Evolutionary conservation across 2,329 filamentous ascomycete genomes (phyloP).

Genomic region (Proliferodiscus dingleyae): DNA sequence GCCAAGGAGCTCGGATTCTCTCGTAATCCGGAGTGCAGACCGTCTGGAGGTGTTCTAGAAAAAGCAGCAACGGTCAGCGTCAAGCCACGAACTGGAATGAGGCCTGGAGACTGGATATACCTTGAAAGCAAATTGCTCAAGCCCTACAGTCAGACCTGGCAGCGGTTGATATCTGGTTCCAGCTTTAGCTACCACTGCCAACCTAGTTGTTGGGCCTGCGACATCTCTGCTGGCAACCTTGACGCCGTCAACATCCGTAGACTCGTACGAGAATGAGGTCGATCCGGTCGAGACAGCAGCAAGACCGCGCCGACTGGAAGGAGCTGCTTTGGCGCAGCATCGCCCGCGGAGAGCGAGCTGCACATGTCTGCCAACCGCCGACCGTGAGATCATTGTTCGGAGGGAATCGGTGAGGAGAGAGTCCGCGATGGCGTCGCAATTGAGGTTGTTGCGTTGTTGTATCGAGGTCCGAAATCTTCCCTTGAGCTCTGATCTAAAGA

Average conservation of each 20-base stretch:
- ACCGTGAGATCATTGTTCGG: constrained; percentile 62
- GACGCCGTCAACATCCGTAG: constrained; percentile 77
- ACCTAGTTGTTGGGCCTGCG: constrained; percentile 80
- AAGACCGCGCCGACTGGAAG: constrained; percentile 53
- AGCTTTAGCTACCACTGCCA: constrained; percentile 89
- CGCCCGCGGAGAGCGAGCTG: constrained; percentile 56
- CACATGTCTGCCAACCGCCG: constrained; percentile 58
- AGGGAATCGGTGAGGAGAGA: constrained; percentile 35
- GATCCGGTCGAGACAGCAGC: constrained; percentile 60
- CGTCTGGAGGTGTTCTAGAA: constrained; percentile 75
- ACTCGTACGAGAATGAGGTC: constrained; percentile 81
- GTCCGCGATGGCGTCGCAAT: constrained; percentile 12
- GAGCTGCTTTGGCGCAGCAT: constrained; percentile 47
- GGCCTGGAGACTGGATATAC: constrained; percentile 43
- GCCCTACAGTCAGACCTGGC: constrained; percentile 82
- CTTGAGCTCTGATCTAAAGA: constrained; percentile 11
- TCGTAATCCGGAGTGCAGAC: constrained; percentile 85
- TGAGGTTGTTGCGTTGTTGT: constrained; percentile 9
- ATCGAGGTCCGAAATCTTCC: constrained; percentile 10
- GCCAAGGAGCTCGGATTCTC: constrained; percentile 93
- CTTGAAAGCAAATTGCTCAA: constrained; percentile 98
- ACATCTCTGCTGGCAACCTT: constrained; percentile 91
- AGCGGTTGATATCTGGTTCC: constrained; percentile 88
- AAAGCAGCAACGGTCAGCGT: constrained; percentile 11
- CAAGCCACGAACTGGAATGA: background rate